Percentiles rank a stretch among this genome's conserved stretches.
Conservation (phyloP, 1,284 basidiomycete genomes). For the Cryptococcus wingfieldii region DNA sequence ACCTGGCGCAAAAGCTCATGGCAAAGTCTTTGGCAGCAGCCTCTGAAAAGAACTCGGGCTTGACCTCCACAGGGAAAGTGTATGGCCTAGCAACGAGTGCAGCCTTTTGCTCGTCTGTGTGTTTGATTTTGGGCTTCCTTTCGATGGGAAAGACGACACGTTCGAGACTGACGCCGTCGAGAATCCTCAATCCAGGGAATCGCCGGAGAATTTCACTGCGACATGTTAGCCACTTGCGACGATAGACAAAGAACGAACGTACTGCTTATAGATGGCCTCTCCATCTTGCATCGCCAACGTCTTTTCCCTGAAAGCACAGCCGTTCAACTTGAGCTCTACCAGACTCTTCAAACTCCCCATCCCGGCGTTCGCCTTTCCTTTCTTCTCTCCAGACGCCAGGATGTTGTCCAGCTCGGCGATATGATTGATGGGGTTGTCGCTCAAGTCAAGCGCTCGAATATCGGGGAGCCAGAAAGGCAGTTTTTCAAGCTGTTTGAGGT, state of each 20-base stretch:
- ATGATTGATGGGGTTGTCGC: constrained; percentile 36
- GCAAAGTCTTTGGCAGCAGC: constrained; percentile 41
- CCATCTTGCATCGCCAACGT: constrained; percentile 27
- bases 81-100: constrained; percentile 29
- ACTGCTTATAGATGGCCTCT: constrained; percentile 41
- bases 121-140: constrained; percentile 35
- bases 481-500: constrained; percentile 30
- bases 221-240: constrained; percentile 3
- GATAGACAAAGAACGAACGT: not conserved
- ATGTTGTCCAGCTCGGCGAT: constrained; percentile 33
- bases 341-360: constrained; percentile 38
- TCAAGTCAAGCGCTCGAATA: constrained; percentile 45
- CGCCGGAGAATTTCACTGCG: constrained; percentile 43
- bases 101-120: constrained; percentile 27
- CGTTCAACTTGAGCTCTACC: constrained; percentile 42
- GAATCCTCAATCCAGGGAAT: constrained; percentile 45
- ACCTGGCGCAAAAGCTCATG: constrained; percentile 49
- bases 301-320: constrained; percentile 34
- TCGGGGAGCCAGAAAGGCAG: constrained; percentile 38
- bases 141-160: constrained; percentile 44
- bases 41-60: constrained; percentile 31
- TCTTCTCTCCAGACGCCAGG: constrained; percentile 33
- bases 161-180: constrained; percentile 53
- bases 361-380: constrained; percentile 37
- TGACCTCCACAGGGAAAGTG: constrained; percentile 42